phyloP scores from a whole-genome alignment of 345 rosid species.

The Euphorbia peplus region DNA sequence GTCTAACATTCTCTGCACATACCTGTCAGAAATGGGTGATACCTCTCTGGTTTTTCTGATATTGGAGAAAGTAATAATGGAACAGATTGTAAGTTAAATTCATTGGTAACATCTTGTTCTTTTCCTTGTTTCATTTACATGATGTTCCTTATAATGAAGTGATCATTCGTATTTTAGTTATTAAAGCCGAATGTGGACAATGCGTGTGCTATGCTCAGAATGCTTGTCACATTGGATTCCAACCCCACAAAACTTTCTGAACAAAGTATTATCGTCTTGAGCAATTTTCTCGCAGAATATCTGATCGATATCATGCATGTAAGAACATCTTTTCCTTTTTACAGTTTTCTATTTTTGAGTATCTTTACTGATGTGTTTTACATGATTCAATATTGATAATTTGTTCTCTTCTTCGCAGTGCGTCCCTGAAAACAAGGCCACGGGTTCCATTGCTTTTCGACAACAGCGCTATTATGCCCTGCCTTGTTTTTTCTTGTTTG shows the following conservation, averaged over 20 bases:
- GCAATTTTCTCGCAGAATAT: constrained; percentile 52
- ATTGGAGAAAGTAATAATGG: constrained; percentile 47
- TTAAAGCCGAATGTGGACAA: constrained; percentile 51
- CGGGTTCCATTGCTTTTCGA: constrained; percentile 16
- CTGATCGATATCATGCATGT: constrained; percentile 55
- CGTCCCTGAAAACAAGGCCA: constrained; percentile 39
- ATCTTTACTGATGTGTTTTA: constrained; percentile 4
- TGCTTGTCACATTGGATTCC: constrained; percentile 57
- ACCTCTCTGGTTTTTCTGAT: constrained; percentile 50
- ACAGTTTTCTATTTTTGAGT: neutral
- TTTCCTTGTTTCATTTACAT: neutral
- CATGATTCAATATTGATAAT: constrained; percentile 1
- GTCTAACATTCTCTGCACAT: constrained; percentile 43
- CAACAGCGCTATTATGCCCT: constrained; percentile 16
- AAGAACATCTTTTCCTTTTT: constrained; percentile 27
- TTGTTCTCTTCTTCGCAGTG: constrained; percentile 39
- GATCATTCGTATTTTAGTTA: constrained; percentile 34
- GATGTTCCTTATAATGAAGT: neutral
- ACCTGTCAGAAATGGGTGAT: constrained; percentile 68
- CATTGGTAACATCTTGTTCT: neutral
- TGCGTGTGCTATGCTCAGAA: constrained; percentile 64
- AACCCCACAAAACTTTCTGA: constrained; percentile 70
- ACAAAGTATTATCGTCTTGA: constrained; percentile 43
- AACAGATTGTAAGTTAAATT: constrained; percentile 56
- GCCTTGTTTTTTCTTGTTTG: constrained; percentile 64